Conservation (phyloP, 768 basidiomycete genomes). For the Suillus lakei region DNA sequence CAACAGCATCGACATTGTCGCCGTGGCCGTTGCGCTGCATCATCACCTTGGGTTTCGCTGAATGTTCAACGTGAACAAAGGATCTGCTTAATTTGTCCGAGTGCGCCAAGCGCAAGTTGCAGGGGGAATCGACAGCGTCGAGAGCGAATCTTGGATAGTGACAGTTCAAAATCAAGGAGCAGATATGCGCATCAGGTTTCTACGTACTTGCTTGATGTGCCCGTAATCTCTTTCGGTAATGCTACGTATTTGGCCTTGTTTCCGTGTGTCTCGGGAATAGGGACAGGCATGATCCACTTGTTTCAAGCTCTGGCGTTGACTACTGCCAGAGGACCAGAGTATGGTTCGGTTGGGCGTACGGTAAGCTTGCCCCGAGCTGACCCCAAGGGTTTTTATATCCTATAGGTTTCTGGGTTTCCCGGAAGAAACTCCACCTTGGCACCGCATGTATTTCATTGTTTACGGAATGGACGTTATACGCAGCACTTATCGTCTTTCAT, state of each 20-base stretch:
- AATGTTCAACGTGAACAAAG: neutral
- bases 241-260: conserved; percentile 34
- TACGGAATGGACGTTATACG: neutral
- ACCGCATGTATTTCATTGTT: conserved; percentile 18
- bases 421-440: conserved; percentile 22
- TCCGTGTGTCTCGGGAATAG: conserved; percentile 15
- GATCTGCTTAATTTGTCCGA: neutral
- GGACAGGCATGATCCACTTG: conserved; percentile 26
- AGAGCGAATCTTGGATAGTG: neutral
- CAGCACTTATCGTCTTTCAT: neutral
- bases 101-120: neutral
- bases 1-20: conserved; percentile 9
- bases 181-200: conserved; percentile 14
- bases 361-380: neutral
- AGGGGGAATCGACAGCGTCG: neutral
- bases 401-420: conserved; percentile 6
- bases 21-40: conserved; percentile 14
- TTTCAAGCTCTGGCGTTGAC: neutral
- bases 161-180: neutral
- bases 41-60: neutral
- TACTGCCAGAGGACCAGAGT: neutral
- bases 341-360: neutral
- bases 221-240: conserved; percentile 23
- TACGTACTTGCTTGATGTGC: conserved; percentile 22
- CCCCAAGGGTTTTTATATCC: neutral